phyloP scores from a whole-genome alignment of 768 basidiomycete species.

The Tylopilus cervinicoccineus region DNA sequence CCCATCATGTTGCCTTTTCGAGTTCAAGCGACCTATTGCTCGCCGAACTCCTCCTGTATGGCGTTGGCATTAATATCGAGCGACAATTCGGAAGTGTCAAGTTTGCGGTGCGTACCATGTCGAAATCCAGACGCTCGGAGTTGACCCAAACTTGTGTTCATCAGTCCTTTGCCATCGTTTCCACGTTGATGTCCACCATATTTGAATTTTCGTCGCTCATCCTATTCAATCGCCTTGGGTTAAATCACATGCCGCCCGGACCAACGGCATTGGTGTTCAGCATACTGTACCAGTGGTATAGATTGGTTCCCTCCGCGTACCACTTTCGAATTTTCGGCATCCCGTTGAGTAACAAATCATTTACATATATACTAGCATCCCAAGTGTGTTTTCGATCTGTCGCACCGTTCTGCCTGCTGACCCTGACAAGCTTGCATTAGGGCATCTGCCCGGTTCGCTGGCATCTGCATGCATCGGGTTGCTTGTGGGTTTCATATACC shows the following conservation, averaged over 20 bases:
- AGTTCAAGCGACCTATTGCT: conserved; percentile 86
- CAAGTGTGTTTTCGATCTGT: conserved; percentile 48
- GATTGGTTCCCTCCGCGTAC: conserved; percentile 75
- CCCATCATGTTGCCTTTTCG: conserved; percentile 72
- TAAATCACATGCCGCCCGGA: conserved; percentile 75
- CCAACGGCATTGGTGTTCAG: conserved; percentile 75
- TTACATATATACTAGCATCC: conserved; percentile 64
- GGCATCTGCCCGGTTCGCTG: conserved; percentile 62
- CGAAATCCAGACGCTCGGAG: background rate
- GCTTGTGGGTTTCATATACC: conserved; percentile 71
- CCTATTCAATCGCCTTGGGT: conserved; percentile 57
- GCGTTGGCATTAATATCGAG: conserved; percentile 68
- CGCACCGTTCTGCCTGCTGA: background rate
- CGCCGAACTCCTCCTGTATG: conserved; percentile 69
- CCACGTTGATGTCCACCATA: conserved; percentile 60
- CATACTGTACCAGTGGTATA: conserved; percentile 77
- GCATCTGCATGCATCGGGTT: conserved; percentile 62
- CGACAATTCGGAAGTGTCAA: conserved; percentile 85
- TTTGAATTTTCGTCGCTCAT: conserved; percentile 65
- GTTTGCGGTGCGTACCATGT: conserved; percentile 62
- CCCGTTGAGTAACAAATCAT: conserved; percentile 70
- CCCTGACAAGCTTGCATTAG: conserved; percentile 57
- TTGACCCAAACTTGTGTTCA: conserved; percentile 8
- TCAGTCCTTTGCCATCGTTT: conserved; percentile 77
- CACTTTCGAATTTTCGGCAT: conserved; percentile 73